Base-by-base conservation (phyloP, 805 yeast species). In the Ogataea trehaloabstinens region DNA sequence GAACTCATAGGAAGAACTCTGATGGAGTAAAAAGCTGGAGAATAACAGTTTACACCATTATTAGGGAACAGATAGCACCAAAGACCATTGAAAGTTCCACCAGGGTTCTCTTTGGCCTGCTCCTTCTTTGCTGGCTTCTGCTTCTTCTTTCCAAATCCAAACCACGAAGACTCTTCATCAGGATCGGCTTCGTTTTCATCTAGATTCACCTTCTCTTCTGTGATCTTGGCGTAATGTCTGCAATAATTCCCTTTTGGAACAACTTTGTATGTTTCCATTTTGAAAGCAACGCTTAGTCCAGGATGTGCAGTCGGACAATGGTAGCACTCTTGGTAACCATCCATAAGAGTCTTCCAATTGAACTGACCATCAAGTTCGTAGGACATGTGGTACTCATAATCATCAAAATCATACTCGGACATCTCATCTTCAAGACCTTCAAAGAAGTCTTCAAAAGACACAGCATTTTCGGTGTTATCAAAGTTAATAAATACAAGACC, bases 241-340 rank as follows among this genome's bases (percentile, higher is more conserved):
- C 82, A 78, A 53, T 76, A 76, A 52, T 76, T 70, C 25, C 66
- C 66, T 59, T 72, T 76, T 42, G 82, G 82, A 24, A 72, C 79
- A 40, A 78, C 84, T 46, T 75, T 73, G 57, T 78, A 78, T n/a
- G 84, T 78, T 50, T 73, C 78, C 81, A 78, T 78, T 49, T 63
- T 70, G 63, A 78, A 78, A 10, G 82, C 80, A 22, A 71, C 54
- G 35, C 69, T 66, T 42, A 78, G 62, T 15, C 82, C 82, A 4
- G 82, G 82, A 48, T 78, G 84, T 1, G 82, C 82, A 8, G 82
- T 78, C 30, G 84, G 83, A 56, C 83, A 78, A 56, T 78, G 84
- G 60, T 78, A 78, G 50, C 83, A 78, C 59, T 78, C 83, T 61
- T 78, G 82, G 60, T 78, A 78, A 6, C 84, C 82, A 50, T 78